Evolutionary conservation across 768 basidiomycete species (phyloP).

Genomic region (Auricularia auricula-judae): DNA sequence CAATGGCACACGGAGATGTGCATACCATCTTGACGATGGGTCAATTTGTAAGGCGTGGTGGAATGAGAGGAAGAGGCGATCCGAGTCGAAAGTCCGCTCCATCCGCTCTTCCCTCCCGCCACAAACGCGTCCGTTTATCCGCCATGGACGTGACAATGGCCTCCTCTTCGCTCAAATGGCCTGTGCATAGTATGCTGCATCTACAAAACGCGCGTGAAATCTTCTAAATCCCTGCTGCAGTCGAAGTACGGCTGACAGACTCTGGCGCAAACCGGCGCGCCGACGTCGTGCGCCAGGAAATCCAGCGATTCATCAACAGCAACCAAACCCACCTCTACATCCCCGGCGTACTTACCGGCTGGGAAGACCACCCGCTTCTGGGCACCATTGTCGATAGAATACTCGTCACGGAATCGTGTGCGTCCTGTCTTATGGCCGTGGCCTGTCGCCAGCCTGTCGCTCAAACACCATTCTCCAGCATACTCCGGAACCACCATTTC

Average conservation of each 20-base stretch:
- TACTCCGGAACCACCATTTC: slow-evolving; percentile 39
- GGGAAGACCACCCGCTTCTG: slow-evolving; percentile 67
- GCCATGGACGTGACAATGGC: background rate
- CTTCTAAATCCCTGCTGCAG: slow-evolving; percentile 25
- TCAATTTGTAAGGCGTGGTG: too few species aligned
- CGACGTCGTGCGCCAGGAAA: slow-evolving; percentile 59
- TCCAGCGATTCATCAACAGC: slow-evolving; percentile 40
- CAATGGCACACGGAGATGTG: too few species aligned
- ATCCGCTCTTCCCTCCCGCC: background rate
- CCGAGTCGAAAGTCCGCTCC: too few species aligned
- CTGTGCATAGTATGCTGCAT: slow-evolving; percentile 45
- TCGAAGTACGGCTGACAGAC: slow-evolving; percentile 67
- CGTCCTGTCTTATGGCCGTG: slow-evolving; percentile 11
- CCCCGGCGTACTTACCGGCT: slow-evolving; percentile 63
- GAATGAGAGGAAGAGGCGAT: too few species aligned
- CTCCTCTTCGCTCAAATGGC: slow-evolving; percentile 29
- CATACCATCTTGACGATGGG: too few species aligned
- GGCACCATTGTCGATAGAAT: slow-evolving; percentile 68
- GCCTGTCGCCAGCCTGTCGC: background rate
- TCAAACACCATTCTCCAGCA: slow-evolving; percentile 33
- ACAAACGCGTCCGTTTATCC: background rate
- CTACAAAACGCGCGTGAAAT: background rate
- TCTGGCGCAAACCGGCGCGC: slow-evolving; percentile 59
- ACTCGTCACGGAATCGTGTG: slow-evolving; percentile 44
- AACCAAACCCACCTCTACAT: slow-evolving; percentile 59